These are phyloP conservation scores for Dryadomyces sulphureus DNA, from an alignment of 2,329 filamentous ascomycete genomes.

Conservation along the genomic window DNA sequence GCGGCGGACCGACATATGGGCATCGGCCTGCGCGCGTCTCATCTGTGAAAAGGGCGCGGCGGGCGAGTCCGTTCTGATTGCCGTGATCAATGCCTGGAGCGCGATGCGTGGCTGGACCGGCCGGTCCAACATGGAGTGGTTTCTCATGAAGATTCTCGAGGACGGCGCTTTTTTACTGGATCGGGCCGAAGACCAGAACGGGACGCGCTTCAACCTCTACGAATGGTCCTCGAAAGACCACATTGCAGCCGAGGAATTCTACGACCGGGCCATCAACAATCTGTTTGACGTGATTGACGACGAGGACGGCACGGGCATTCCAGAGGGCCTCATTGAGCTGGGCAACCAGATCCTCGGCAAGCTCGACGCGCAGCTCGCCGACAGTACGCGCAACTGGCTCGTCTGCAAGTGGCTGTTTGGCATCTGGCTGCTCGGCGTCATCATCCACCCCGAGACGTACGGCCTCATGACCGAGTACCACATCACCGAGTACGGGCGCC, in stretches of 20 bases:
- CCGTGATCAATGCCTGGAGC: constrained; percentile 78
- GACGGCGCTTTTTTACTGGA: constrained; percentile 85
- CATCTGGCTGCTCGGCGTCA: constrained; percentile 66
- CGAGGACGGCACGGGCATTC: constrained; percentile 70
- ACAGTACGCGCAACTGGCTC: constrained; percentile 67
- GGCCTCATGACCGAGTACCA: constrained; percentile 77
- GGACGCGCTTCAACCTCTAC: constrained; percentile 55
- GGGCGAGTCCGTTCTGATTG: constrained; percentile 66
- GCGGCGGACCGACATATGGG: constrained; percentile 73
- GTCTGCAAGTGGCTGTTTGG: constrained; percentile 89
- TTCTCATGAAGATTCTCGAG: constrained; percentile 86
- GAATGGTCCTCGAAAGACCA: constrained; percentile 66
- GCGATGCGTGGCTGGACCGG: constrained; percentile 81
- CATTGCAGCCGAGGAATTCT: constrained; percentile 75
- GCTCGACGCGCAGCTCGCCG: constrained; percentile 55
- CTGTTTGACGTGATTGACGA: constrained; percentile 81
- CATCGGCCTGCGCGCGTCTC: constrained; percentile 69
- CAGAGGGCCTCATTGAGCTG: constrained; percentile 70
- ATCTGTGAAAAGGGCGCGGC: constrained; percentile 64
- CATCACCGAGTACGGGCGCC: constrained; percentile 78
- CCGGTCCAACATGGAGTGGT: constrained; percentile 80
- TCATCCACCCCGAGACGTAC: constrained; percentile 76
- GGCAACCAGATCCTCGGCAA: constrained; percentile 71
- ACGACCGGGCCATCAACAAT: constrained; percentile 63
- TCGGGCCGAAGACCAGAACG: constrained; percentile 64